A percentile compares a stretch with the other conserved stretches of the same genome.
Evolutionary conservation across 192 early-diverging fungal genomes (phyloP).

Genomic region (Chytriomyces hyalinus): DNA sequence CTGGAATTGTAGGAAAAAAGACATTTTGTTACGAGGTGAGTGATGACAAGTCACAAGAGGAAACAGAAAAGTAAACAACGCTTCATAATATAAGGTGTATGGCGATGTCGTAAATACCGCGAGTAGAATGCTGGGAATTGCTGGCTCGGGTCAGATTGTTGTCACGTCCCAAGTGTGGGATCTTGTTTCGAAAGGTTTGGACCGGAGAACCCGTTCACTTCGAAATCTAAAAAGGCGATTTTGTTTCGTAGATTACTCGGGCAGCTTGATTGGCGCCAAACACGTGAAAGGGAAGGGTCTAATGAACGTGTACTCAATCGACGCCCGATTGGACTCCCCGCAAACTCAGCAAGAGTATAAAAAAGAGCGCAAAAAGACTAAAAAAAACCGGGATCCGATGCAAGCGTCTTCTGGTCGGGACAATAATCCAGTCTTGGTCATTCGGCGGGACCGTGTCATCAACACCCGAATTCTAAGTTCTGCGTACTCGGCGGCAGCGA

Average conservation of each 20-base stretch:
- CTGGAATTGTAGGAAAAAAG: constrained; percentile 57
- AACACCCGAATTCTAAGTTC: not conserved
- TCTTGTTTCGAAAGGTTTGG: constrained; percentile 14
- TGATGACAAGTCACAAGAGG: not conserved
- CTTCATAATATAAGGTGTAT: constrained; percentile 40
- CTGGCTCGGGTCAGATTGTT: constrained; percentile 44
- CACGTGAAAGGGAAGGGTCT: constrained; percentile 55
- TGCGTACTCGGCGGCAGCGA: not conserved
- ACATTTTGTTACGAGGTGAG: constrained; percentile 56
- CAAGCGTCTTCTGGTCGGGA: no score
- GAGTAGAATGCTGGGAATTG: constrained; percentile 48
- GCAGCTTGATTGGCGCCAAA: constrained; percentile 37
- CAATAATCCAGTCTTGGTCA: not conserved
- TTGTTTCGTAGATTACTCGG: constrained; percentile 30
- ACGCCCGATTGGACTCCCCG: not conserved
- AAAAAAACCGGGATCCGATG: no score
- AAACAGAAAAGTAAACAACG: not conserved
- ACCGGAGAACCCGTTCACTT: not conserved
- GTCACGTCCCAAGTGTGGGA: constrained; percentile 43
- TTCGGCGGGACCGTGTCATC: not conserved
- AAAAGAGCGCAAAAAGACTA: no score
- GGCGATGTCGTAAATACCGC: constrained; percentile 57
- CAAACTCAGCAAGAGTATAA: no score
- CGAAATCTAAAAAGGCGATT: no score
- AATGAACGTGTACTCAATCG: constrained; percentile 43